Base-by-base conservation (phyloP, 1,284 basidiomycete genomes). In the Macrocybe sp. region DNA sequence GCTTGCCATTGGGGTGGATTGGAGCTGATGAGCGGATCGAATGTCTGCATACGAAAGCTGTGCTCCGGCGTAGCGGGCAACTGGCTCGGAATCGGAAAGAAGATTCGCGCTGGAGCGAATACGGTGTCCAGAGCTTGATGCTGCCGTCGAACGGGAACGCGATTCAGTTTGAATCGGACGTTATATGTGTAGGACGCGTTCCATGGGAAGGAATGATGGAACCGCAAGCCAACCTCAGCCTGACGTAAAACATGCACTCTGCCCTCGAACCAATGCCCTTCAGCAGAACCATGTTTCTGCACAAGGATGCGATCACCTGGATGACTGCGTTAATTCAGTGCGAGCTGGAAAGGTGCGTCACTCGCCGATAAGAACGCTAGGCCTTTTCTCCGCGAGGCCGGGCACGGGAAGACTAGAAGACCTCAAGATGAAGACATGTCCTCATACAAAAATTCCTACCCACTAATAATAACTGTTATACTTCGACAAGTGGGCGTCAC, bases 381-480 rank as follows among this genome's bases (percentile, higher is more conserved):
- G 81, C 0, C 80, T 69, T 50, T 83, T 85, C 59, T 85, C 83
- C 0, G 83, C 79, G 1, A 86, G 63, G 0, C 81, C 83, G 2
- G 76, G 79, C 2, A 85, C 81, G 2, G 57, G 50, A 7, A 85
- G 64, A 50, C 82, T 84, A 36, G 1, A 43, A 47, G 32, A 22
- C 4, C 22, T 4, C 2, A 40, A 10, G 12, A 35, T 33, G 29
- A 43, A 48, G 16, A n/a, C 33, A 32, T 11, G 14, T 44, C 16
- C 12, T 36, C 37, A 39, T 28, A 39, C 12, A 31, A 37, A 36
- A 42, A 5, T 7, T 22, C 46, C 12, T 22, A 62, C 77, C 48
- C 47, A 81, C 80, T 69, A 73, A 55, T 77, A 75, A 44, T 68
- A 70, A 1, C 45, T 49, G 1, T 56, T 50, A 41, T 71, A 59